phyloP scores from a whole-genome alignment of 2,329 filamentous ascomycete species.

The Bertia moriformis region DNA sequence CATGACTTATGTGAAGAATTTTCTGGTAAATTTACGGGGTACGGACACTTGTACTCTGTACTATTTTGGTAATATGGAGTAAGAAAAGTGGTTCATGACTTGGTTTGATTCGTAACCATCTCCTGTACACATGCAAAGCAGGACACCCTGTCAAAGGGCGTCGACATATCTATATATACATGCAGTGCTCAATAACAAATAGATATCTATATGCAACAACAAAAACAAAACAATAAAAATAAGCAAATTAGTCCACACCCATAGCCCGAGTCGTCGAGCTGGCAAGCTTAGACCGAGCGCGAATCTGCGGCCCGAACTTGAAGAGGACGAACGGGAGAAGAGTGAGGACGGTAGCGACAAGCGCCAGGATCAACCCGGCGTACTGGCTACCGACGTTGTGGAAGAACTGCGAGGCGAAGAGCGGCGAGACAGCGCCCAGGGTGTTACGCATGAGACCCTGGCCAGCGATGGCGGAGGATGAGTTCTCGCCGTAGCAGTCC shows the following conservation, averaged over 20 bases:
- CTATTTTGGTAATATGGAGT: too few species aligned
- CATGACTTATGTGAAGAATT: too few species aligned
- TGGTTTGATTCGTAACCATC: too few species aligned
- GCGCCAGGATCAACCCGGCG: slow-evolving; percentile 29
- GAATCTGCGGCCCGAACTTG: slow-evolving; percentile 21
- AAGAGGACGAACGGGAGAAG: slow-evolving; percentile 25
- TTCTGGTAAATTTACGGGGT: too few species aligned
- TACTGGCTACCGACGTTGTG: slow-evolving; percentile 35
- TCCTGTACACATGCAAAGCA: too few species aligned
- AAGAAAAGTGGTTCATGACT: too few species aligned
- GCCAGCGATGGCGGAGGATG: slow-evolving; percentile 23
- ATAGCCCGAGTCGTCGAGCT: not conserved
- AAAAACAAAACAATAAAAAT: not conserved
- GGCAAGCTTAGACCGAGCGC: slow-evolving; percentile 22
- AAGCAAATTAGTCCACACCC: not conserved
- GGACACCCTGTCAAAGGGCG: too few species aligned
- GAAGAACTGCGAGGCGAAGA: slow-evolving; percentile 36
- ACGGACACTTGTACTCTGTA: too few species aligned
- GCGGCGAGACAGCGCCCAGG: slow-evolving; percentile 32
- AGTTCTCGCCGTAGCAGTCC: slow-evolving; percentile 30
- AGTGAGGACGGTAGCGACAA: slow-evolving; percentile 22
- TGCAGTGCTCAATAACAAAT: too few species aligned
- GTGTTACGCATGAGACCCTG: slow-evolving; percentile 36
- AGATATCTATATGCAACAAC: not conserved
- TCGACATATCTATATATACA: too few species aligned